These are phyloP conservation scores for Ogataea henricii DNA, from an alignment of 805 yeast genomes.

Conservation along the genomic window DNA sequence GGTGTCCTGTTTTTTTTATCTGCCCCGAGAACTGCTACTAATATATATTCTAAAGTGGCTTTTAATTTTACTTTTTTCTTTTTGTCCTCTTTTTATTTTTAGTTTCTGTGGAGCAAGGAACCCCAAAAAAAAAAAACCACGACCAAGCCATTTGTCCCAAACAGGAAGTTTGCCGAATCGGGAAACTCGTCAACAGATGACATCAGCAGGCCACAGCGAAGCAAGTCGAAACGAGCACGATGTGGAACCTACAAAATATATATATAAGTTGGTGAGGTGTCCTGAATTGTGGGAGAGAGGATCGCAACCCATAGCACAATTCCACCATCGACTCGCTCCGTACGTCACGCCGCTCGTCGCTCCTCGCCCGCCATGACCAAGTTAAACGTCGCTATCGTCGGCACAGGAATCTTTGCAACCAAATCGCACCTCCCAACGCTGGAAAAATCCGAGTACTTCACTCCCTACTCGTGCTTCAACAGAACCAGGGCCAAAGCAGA, in stretches of 20 bases:
- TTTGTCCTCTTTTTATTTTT: background rate
- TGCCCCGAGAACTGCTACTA: no score
- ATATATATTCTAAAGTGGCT: constrained; percentile 2
- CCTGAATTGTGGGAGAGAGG: no score
- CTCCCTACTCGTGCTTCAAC: constrained; percentile 73
- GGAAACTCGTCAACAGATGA: background rate
- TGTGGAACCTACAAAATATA: no score
- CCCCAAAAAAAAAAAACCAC: background rate
- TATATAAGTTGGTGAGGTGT: no score
- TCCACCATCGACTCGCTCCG: no score
- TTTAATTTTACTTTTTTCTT: background rate
- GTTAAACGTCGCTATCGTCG: constrained; percentile 65
- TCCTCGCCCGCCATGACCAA: constrained; percentile 11
- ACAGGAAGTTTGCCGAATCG: constrained; percentile 4
- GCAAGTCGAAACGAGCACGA: no score
- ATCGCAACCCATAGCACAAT: no score
- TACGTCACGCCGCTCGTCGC: no score
- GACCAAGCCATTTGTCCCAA: constrained; percentile 8
- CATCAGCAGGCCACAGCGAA: no score
- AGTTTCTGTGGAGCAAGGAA: background rate
- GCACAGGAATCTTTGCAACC: constrained; percentile 88
- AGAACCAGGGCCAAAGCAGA: constrained; percentile 85
- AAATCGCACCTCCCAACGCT: constrained; percentile 80
- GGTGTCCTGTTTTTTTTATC: no score
- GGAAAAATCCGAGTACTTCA: constrained; percentile 47